Base-by-base conservation (phyloP, 1,284 basidiomycete genomes). In the Ceratobasidium sp. region DNA sequence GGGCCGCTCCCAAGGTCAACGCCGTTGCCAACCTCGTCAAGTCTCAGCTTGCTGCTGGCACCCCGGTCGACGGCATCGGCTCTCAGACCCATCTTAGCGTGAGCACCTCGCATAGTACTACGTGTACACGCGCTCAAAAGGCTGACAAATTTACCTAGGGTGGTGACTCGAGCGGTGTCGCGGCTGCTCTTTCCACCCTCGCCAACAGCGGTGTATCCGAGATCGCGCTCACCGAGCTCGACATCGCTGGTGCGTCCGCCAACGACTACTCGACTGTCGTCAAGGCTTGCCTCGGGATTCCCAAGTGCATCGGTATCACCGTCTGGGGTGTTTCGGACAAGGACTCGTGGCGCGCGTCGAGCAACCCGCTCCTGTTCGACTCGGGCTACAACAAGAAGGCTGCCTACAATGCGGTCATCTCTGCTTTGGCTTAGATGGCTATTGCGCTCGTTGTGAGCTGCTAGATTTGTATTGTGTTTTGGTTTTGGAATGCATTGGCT, bases 161-260 rank as follows among this genome's bases (percentile, higher is more conserved):
- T 24, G 83, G 87, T 27, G 88, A 88, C 16, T 81, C 89, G 51
- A 87, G 89, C 76, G 84, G 61, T 6, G 24, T 90, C 22, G 87
- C 87, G 19, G 84, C 89, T 56, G 77, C 59, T 1, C 59, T 78
- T 16, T 19, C 41, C 4, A 37, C 54, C 41, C 51, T 65, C 31
- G 49, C 56, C 16, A 37, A 76, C 27, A 58, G 63, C 37, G 77
- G 63, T 8, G 29, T 69, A 3, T 37, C 19, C 2, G 78, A 79
- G 13, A 69, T 77, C 39, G 76, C 76, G 19, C 58, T 74, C n/a
- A 75, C 75, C n/a, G 64, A 65, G 39, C 58, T 64, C 16, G 72
- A 76, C 53, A 79, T 79, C n/a, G 74, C 74, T 29, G 37, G 48
- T 16, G 71, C 61, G 1, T 7, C 58, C 34, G 71, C 11, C 71